A percentile compares a stretch with the other conserved stretches of the same genome.
Evolutionary conservation across 495 filamentous ascomycete species (phyloP).

Genomic region (Hypoxylon lienhwacheense): DNA sequence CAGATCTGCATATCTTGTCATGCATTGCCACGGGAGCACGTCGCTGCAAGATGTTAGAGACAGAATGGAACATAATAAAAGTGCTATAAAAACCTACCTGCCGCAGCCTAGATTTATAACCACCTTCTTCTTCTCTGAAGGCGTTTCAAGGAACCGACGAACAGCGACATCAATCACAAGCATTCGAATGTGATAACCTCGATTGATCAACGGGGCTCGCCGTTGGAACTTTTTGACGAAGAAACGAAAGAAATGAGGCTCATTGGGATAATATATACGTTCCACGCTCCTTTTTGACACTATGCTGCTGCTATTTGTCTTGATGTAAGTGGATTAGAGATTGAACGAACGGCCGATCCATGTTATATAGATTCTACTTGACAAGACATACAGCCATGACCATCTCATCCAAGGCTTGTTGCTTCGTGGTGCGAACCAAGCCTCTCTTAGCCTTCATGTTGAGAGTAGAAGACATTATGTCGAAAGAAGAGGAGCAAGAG

Average conservation of each 20-base stretch:
- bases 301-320: slow-evolving; percentile 91
- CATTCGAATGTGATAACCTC: slow-evolving; percentile 86
- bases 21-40: slow-evolving; percentile 84
- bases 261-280: slow-evolving; percentile 70
- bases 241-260: slow-evolving; percentile 80
- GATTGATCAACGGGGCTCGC: slow-evolving; percentile 80
- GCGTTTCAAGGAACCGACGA: slow-evolving; percentile 65
- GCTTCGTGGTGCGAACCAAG: slow-evolving; percentile 30
- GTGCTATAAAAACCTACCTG: slow-evolving; percentile 62
- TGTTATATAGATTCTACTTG: slow-evolving; percentile 5
- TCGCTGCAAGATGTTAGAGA: slow-evolving; percentile 60
- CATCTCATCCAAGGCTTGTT: slow-evolving; percentile 58
- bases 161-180: slow-evolving; percentile 75
- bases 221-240: slow-evolving; percentile 84
- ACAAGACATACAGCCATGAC: slow-evolving; percentile 66
- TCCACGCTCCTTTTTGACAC: slow-evolving; percentile 89
- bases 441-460: slow-evolving; percentile 41
- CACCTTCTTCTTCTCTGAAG: slow-evolving; percentile 64
- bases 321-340: slow-evolving; percentile 22
- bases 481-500: neutral
- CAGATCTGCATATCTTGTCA: slow-evolving; percentile 59
- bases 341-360: neutral
- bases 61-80: neutral
- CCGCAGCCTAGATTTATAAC: slow-evolving; percentile 89
- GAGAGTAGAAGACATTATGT: slow-evolving; percentile 16